These are phyloP conservation scores for Paracorniculantispora psalliotae DNA, from an alignment of 2,329 filamentous ascomycete genomes.

Conservation along the genomic window DNA sequence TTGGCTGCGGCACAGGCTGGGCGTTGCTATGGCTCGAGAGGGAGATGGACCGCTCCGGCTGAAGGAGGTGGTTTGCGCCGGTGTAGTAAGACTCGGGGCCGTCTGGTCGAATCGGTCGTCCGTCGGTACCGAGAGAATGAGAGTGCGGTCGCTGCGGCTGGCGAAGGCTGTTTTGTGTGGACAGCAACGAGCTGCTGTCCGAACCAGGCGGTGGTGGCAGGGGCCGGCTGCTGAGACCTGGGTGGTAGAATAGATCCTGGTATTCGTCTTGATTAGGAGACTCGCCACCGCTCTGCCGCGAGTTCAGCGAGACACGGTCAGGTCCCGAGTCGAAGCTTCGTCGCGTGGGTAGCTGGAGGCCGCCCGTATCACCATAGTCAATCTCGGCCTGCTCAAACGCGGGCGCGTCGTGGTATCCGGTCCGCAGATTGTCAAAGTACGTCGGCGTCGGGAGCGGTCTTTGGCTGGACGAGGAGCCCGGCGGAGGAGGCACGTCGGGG, in stretches of 20 bases:
- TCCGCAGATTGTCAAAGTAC: conserved; percentile 24
- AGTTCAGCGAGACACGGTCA: conserved; percentile 59
- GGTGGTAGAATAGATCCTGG: conserved; percentile 91
- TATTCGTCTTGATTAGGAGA: conserved; percentile 68
- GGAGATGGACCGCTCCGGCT: conserved; percentile 71
- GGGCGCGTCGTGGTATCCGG: conserved; percentile 28
- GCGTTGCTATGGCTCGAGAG: conserved; percentile 76
- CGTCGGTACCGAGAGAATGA: conserved; percentile 45
- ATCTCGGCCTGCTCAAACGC: conserved; percentile 62
- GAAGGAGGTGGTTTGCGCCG: conserved; percentile 30
- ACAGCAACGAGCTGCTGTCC: conserved; percentile 53
- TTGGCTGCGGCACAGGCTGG: conserved; percentile 73
- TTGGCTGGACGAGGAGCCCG: conserved; percentile 33
- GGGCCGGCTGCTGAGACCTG: conserved; percentile 64
- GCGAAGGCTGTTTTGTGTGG: conserved; percentile 35
- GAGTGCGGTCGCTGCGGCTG: conserved; percentile 44
- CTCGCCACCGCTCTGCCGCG: conserved; percentile 55
- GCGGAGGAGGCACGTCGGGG: conserved; percentile 36
- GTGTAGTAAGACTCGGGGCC: conserved; percentile 48
- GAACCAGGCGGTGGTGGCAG: conserved; percentile 59
- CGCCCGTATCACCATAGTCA: conserved; percentile 87
- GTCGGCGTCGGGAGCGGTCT: conserved; percentile 45
- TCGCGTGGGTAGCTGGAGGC: conserved; percentile 71
- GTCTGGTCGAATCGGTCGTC: conserved; percentile 34
- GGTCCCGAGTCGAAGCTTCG: conserved; percentile 92